Evolutionary conservation across 805 yeast species (phyloP).

Genomic region (Metschnikowia similis): DNA sequence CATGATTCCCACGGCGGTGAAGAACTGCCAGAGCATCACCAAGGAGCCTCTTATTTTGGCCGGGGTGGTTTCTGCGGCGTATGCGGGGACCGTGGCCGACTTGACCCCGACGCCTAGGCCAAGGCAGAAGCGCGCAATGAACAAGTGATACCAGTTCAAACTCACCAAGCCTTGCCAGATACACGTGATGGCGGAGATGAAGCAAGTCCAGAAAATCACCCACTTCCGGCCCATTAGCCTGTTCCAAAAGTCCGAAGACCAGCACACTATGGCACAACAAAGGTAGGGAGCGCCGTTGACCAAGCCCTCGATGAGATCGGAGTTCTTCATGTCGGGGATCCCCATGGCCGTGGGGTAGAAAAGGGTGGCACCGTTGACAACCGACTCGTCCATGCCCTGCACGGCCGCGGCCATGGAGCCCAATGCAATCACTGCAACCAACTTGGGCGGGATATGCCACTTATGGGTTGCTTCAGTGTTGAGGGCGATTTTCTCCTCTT

Average conservation of each 20-base stretch:
- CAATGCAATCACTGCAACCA: constrained; percentile 51
- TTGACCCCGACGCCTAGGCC: constrained; percentile 67
- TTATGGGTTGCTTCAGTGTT: constrained; percentile 43
- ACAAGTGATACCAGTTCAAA: constrained; percentile 52
- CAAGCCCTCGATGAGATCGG: constrained; percentile 57
- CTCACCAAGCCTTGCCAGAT: constrained; percentile 67
- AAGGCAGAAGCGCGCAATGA: constrained; percentile 53
- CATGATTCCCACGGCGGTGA: constrained; percentile 72
- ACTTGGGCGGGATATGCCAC: constrained; percentile 44
- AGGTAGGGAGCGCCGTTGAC: constrained; percentile 65
- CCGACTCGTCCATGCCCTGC: constrained; percentile 76
- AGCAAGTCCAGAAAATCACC: constrained; percentile 56
- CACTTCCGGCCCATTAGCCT: constrained; percentile 54
- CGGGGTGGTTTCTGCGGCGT: constrained; percentile 32
- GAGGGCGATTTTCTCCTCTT: constrained; percentile 45
- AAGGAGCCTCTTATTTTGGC: constrained; percentile 57
- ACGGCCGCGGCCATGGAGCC: constrained; percentile 69
- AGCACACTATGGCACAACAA: constrained; percentile 57
- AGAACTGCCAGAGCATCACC: constrained; percentile 70
- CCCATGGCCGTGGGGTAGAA: constrained; percentile 56
- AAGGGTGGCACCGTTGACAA: constrained; percentile 61
- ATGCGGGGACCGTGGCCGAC: constrained; percentile 66
- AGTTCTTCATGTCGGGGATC: constrained; percentile 36
- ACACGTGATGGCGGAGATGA: constrained; percentile 55
- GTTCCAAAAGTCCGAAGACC: constrained; percentile 55